Evolutionary conservation across 2,329 filamentous ascomycete species (phyloP).

Genomic region (Fusarium beomiforme): DNA sequence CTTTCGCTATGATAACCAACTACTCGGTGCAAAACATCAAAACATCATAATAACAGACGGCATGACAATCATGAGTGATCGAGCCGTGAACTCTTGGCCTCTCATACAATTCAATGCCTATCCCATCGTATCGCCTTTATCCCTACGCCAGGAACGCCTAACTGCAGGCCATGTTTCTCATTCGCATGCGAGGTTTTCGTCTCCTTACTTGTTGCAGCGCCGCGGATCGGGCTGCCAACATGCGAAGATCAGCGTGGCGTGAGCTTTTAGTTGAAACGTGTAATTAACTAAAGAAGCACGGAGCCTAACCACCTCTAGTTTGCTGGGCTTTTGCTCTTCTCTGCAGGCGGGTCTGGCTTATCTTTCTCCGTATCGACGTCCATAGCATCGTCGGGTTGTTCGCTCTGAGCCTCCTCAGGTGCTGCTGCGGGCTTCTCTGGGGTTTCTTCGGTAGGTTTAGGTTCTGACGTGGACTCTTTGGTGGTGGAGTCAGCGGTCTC

Average conservation of each 20-base stretch:
- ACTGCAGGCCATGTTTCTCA: conserved; percentile 36
- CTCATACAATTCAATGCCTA: conserved; percentile 8
- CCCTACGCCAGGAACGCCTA: conserved; percentile 43
- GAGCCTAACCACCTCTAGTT: conserved; percentile 18
- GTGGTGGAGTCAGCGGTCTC: conserved; percentile 4
- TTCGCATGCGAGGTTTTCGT: conserved; percentile 19
- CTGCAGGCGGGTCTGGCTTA: conserved; percentile 38
- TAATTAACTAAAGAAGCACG: conserved; percentile 21
- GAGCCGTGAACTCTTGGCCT: background rate
- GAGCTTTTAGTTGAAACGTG: conserved; percentile 27
- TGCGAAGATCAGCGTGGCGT: conserved; percentile 9
- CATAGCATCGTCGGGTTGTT: conserved; percentile 45
- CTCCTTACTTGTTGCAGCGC: background rate
- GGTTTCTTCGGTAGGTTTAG: conserved; percentile 31
- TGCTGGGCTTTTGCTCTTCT: conserved; percentile 42
- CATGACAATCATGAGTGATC: conserved; percentile 5
- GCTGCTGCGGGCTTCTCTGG: conserved; percentile 28
- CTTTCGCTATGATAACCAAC: conserved; percentile 27
- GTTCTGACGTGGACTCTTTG: conserved; percentile 30
- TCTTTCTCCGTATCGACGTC: conserved; percentile 50
- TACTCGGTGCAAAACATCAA: conserved; percentile 20
- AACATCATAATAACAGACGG: conserved; percentile 20
- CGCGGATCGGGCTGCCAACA: background rate
- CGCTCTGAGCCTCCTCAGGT: conserved; percentile 31
- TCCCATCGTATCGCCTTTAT: conserved; percentile 24